Base-by-base conservation (phyloP, 202 grass and related monocot species). In the Dendrocalamus latiflorus region DNA sequence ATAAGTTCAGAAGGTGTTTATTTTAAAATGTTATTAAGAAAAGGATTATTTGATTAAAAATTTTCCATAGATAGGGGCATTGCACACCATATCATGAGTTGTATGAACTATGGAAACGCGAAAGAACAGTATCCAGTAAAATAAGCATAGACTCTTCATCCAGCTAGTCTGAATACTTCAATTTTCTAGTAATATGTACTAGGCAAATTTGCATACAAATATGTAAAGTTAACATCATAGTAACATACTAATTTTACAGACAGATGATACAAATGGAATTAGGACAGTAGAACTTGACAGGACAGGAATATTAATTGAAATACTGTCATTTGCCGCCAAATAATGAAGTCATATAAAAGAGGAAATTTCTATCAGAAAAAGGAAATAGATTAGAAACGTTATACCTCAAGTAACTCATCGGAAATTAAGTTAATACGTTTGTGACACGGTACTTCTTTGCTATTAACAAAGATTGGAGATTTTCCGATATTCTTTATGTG, bases 351-450 rank as follows among this genome's bases (percentile, higher is more conserved):
- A 54, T 64, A 44, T 28, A 42, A 20, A 68, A 39, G 5, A 63
- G 2, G 20, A 47, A 63, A 80, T 14, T 59, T 30, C 0, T 43
- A 65, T 39, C 17, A 65, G 50, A 78, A 73, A 26, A 25, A 72
- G 38, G 59, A 39, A 41, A 68, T 17, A 51, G 20, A 83, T 60
- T 67, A 34, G 67, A 83, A 37, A 73, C 16, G 42, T 12, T 64
- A 86, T 90, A 97, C 94, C 92, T 94, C 81, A 65, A 97, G 83
- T 68, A 97, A 86, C 79, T 76, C 90, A 80, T 88, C 78, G 43
- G 90, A 88, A 76, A 47, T 89, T 91, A 94, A 84, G 63, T 86
- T 75, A 24, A 86, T 88, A 36, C 86, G 72, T 61, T 86, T 88
- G 79, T 76, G 85, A 41, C 56, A 66, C 59, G 75, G 84, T 67